Percentiles rank a stretch among this genome's conserved stretches.
These are phyloP conservation scores for Leptodermis oblonga DNA, from an alignment of 257 asterid species.

Conservation along the genomic window DNA sequence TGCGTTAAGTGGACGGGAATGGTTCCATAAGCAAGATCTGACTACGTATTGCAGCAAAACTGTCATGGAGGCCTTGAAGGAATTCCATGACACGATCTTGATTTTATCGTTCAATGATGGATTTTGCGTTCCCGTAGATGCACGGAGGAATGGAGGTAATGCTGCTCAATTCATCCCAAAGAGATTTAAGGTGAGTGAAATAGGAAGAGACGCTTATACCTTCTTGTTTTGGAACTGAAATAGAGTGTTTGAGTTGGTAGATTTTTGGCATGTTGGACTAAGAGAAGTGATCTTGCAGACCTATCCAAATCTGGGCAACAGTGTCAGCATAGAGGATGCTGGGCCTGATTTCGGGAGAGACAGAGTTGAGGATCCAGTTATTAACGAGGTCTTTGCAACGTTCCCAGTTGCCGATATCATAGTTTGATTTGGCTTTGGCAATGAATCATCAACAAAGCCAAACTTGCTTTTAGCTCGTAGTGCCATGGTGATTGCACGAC, in stretches of 20 bases:
- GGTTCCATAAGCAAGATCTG: conserved; percentile 12
- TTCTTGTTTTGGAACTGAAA: neutral
- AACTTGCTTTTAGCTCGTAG: neutral
- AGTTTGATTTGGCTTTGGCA: neutral
- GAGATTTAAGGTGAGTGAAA: no score
- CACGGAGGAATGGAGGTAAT: conserved; percentile 1
- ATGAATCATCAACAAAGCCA: conserved; percentile 9
- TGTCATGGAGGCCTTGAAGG: conserved; percentile 11
- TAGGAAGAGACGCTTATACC: neutral
- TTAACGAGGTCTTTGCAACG: conserved; percentile 14
- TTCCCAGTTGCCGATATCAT: neutral
- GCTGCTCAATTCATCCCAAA: conserved; percentile 2
- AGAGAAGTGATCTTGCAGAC: neutral
- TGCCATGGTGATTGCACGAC: neutral
- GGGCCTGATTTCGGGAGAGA: conserved; percentile 4
- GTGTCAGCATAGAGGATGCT: conserved; percentile 12
- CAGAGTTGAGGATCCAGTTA: conserved; percentile 13
- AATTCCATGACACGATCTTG: conserved; percentile 16
- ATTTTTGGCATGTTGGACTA: conserved; percentile 2
- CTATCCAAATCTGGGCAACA: conserved; percentile 6
- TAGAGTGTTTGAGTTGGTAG: neutral
- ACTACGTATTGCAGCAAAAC: neutral
- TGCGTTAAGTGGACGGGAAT: neutral
- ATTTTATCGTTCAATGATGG: neutral
- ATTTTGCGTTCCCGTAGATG: conserved; percentile 3